Base-by-base conservation (phyloP, 2,329 filamentous ascomycete species). In the Aspergillus flavus region DNA sequence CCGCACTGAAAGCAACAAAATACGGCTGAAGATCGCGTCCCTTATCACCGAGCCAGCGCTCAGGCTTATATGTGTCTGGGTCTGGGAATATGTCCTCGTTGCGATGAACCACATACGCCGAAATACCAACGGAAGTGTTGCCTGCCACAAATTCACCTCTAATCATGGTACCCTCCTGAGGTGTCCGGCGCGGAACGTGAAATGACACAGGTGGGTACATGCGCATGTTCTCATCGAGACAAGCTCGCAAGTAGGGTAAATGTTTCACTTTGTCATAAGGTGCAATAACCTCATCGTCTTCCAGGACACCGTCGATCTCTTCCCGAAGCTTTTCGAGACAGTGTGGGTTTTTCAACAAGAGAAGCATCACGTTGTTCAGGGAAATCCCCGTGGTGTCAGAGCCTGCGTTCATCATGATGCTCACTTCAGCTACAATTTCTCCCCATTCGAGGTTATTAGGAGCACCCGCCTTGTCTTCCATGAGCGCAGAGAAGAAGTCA, bases 361-460 rank as follows among this genome's bases (percentile, higher is more conserved):
- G 78, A 67, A 81, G 83, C 67, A 87, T 75, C 26, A 81, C 79
- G 59, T 86, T 84, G 16, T 76, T 78, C 67, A 87, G 76, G 3
- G 84, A 76, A 54, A 84, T 83, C 53, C 78, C 81, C 11, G 84
- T 85, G 0, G 83, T 86, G 43, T 80, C 82, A 0, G 75, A 78
- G 1, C 84, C 84, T 0, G 84, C 84, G 63, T 83, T 83, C 64
- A 71, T 69, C 67, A 72, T 71, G 48, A 73, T 69, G 28, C 61
- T 68, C 11, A 85, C 74, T 69, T 87, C 85, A 2, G 85, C 84
- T 0, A 85, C 79, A 9, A 87, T 83, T 72, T 88, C 86, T 23
- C 85, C 85, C 80, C 79, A 84, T 62, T 86, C 82, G 2, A 87
- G 78, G 28, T 79, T 79, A 53, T 80, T 74, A 0, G 78, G 73